These are phyloP conservation scores for Penicillium olsonii DNA, from an alignment of 2,329 filamentous ascomycete species.

Conservation along the genomic window DNA sequence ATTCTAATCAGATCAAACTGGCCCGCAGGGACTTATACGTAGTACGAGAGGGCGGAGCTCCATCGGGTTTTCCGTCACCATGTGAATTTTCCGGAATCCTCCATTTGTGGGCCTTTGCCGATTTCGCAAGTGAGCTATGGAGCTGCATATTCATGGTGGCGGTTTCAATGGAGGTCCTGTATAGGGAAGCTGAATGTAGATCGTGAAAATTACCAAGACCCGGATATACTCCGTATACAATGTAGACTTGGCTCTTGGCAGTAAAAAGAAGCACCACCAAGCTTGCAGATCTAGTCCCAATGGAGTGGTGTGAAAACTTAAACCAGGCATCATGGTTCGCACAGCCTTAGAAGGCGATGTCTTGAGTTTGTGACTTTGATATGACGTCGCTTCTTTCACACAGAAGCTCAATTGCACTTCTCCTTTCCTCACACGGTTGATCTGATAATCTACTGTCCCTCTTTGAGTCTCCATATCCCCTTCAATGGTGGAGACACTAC, in stretches of 20 bases:
- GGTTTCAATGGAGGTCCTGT: neutral
- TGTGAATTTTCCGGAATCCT: conserved; percentile 4
- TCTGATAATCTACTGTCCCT: neutral
- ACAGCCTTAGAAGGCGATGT: neutral
- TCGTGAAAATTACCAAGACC: neutral
- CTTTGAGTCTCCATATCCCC: neutral
- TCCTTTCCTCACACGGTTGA: no score
- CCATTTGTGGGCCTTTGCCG: conserved; percentile 10
- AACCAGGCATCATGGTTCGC: neutral
- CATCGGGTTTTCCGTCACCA: neutral
- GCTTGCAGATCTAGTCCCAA: neutral
- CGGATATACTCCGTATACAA: neutral
- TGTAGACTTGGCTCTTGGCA: neutral
- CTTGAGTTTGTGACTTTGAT: neutral
- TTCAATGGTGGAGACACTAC: neutral
- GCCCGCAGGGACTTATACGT: neutral
- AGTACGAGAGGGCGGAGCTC: neutral
- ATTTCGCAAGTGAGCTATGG: conserved; percentile 4
- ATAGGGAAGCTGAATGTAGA: neutral
- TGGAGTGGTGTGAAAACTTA: neutral
- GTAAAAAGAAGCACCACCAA: neutral
- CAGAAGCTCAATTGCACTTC: no score
- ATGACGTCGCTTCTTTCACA: neutral
- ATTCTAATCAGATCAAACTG: conserved; percentile 2
- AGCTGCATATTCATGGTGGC: neutral